Evolutionary conservation across 2,329 filamentous ascomycete genomes (phyloP).

Genomic region (Mycosphaerella sp.): DNA sequence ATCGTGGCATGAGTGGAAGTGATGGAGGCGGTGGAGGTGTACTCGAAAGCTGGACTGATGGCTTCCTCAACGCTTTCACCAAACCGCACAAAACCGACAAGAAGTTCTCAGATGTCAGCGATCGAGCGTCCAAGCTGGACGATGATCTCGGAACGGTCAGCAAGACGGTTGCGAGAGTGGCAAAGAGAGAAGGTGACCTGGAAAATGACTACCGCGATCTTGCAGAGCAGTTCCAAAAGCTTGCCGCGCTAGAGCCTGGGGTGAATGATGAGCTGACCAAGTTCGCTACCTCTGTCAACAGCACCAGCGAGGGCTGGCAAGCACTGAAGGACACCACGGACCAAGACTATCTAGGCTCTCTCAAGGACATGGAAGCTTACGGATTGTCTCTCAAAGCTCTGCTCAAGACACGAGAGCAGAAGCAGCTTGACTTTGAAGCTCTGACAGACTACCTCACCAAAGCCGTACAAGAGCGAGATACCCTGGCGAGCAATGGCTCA

Average conservation of each 20-base stretch:
- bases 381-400: constrained; percentile 79
- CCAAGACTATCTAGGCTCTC: constrained; percentile 85
- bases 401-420: constrained; percentile 89
- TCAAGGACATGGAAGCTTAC: constrained; percentile 95
- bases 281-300: constrained; percentile 80
- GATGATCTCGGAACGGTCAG: constrained; percentile 90
- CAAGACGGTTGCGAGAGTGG: constrained; percentile 89
- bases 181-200: constrained; percentile 78
- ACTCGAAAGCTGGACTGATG: constrained; percentile 92
- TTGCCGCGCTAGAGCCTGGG: constrained; percentile 81
- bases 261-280: constrained; percentile 75
- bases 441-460: constrained; percentile 94
- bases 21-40: constrained; percentile 57
- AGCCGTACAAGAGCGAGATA: constrained; percentile 78
- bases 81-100: constrained; percentile 94
- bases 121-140: constrained; percentile 87
- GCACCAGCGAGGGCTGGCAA: constrained; percentile 71
- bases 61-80: constrained; percentile 93
- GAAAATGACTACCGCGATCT: constrained; percentile 85
- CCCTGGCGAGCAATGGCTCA: constrained; percentile 55
- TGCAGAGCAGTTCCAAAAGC: constrained; percentile 88
- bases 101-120: constrained; percentile 88
- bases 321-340: constrained; percentile 86
- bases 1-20: constrained; percentile 49
- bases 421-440: constrained; percentile 95